Base-by-base conservation (phyloP, 768 basidiomycete genomes). In the Favolaschia claudopus region DNA sequence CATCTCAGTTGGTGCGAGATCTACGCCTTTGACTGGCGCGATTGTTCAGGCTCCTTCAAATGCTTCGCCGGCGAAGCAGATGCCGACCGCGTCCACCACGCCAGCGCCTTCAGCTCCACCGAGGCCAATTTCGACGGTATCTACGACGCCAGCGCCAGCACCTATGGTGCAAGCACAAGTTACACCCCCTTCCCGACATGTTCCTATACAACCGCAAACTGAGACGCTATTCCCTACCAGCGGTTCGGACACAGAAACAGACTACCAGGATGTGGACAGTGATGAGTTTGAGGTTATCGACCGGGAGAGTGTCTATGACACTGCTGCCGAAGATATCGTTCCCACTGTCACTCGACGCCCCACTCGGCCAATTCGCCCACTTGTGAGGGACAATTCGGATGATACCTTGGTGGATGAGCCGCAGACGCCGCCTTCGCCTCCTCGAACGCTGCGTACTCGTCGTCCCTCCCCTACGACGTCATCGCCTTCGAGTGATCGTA, bases 221-320 rank as follows among this genome's bases (percentile, higher is more conserved):
- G n/a, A n/a, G n/a, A n/a, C n/a, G n/a, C n/a, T n/a, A n/a, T n/a
- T n/a, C n/a, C n/a, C n/a, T n/a, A n/a, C n/a, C n/a, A n/a, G n/a
- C n/a, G n/a, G n/a, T n/a, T 19, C n/a, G 24, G 31, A 13, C 9
- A 20, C 3, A 7, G 36, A 37, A 15, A 29, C 39, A 12, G 29
- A 24, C 15, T 8, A 25, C 34, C 31, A 32, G 47, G 49, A 51
- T 28, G 17, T 44, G 28, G 49, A 50, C 12, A 44, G 20, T 17
- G 56, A 58, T 14, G 49, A 25, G 17, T 60, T 47, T 14, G 58
- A 60, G 38, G 17, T 60, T 32, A 47, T 60, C 17, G 51, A 53
- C 19, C 27, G 46, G 31, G 43, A 54, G 19, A 60, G 51, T 22
- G 51, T 36, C n/a, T 60, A 60, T 22, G 58, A 54, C 46, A 54